Conservation (phyloP, 352 stramenopile species). For the Phytophthora parvispora region DNA sequence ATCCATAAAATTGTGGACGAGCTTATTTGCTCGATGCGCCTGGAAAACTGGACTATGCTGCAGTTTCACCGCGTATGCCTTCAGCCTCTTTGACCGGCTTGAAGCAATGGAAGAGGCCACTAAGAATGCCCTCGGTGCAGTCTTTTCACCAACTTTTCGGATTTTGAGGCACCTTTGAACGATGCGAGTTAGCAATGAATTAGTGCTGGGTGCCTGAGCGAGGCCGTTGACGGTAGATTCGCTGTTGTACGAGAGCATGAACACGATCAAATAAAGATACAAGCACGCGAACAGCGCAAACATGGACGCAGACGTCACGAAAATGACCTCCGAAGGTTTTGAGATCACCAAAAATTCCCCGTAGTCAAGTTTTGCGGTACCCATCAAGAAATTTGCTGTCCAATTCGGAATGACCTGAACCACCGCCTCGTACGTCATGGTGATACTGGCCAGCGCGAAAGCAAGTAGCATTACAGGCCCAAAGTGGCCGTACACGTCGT, state of each 20-base stretch:
- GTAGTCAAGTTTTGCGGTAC: too few species aligned
- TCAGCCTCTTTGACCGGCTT: too few species aligned
- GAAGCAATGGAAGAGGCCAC: too few species aligned
- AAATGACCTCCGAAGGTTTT: slow-evolving; percentile 25
- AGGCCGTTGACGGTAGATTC: slow-evolving; percentile 5
- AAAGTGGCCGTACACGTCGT: slow-evolving; percentile 45
- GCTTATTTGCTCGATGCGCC: too few species aligned
- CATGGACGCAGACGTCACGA: slow-evolving; percentile 31
- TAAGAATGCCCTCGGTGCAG: too few species aligned
- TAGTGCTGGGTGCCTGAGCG: neutral
- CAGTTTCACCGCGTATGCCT: too few species aligned
- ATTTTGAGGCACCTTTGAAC: too few species aligned
- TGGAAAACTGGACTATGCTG: too few species aligned
- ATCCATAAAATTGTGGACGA: too few species aligned
- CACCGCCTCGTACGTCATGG: slow-evolving; percentile 34
- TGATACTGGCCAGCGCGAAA: slow-evolving; percentile 32
- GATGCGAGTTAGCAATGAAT: too few species aligned
- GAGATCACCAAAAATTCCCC: slow-evolving; percentile 41
- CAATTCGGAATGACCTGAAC: slow-evolving; percentile 46
- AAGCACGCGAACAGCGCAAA: slow-evolving; percentile 33
- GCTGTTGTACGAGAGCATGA: slow-evolving; percentile 28
- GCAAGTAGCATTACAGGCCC: slow-evolving; percentile 41
- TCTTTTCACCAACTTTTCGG: too few species aligned
- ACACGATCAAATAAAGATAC: slow-evolving; percentile 36
- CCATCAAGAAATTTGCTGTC: slow-evolving; percentile 25